phyloP scores from a whole-genome alignment of 257 asterid genomes.

The Echium plantagineum region DNA sequence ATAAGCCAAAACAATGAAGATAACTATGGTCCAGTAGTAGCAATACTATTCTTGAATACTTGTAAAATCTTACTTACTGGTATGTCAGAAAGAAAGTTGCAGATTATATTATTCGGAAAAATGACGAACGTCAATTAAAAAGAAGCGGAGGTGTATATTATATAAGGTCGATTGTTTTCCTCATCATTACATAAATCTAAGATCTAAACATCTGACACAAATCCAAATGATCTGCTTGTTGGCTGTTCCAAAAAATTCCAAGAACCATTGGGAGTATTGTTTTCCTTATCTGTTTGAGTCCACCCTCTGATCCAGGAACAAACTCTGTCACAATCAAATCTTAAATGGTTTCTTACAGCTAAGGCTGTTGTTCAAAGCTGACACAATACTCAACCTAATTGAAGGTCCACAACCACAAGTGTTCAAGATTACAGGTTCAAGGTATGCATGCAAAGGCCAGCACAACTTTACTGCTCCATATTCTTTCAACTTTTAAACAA shows the following conservation, averaged over 20 bases:
- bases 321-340: constrained; percentile 86
- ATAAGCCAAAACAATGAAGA: too few species aligned
- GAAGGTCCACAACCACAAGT: constrained; percentile 42
- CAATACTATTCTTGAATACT: too few species aligned
- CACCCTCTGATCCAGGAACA: constrained; percentile 73
- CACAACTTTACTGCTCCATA: constrained; percentile 32
- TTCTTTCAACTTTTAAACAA: constrained; percentile 43
- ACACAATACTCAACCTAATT: constrained; percentile 33
- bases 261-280: constrained; percentile 20
- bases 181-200: constrained; percentile 31
- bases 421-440: constrained; percentile 65
- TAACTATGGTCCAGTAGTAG: too few species aligned
- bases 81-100: too few species aligned
- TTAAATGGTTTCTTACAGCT: constrained; percentile 71
- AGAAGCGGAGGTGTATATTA: too few species aligned
- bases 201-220: constrained; percentile 72
- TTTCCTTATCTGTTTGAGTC: constrained; percentile 46
- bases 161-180: not conserved
- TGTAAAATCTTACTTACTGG: too few species aligned
- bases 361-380: constrained; percentile 56
- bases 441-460: constrained; percentile 40
- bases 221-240: constrained; percentile 24
- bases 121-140: too few species aligned
- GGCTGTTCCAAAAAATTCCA: constrained; percentile 10
- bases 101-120: too few species aligned